A percentile compares a stretch with the other conserved stretches of the same genome.
Conservation (phyloP, 208 protist species). For the Zelonia costaricensis region DNA sequence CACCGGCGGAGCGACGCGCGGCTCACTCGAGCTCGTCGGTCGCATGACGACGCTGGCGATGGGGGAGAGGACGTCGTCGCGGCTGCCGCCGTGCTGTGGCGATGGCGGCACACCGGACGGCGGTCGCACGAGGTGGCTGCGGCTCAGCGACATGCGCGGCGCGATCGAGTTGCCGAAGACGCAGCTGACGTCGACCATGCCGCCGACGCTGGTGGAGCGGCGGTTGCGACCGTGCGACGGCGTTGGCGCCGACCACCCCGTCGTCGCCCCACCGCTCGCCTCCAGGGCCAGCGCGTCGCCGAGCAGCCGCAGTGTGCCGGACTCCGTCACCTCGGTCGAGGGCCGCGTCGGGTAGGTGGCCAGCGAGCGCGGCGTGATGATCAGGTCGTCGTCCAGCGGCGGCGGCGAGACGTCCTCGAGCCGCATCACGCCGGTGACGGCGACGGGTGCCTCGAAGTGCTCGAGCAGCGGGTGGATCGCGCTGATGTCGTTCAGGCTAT, state of each 20-base stretch:
- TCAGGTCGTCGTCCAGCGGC: neutral
- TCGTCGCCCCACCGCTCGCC: neutral
- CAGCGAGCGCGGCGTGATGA: neutral
- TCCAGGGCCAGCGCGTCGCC: neutral
- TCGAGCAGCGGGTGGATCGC: conserved; percentile 18
- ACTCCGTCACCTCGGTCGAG: neutral
- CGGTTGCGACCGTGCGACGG: conserved; percentile 11
- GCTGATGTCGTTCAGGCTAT: conserved; percentile 13
- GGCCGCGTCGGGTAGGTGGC: conserved; percentile 9
- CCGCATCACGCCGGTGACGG: conserved; percentile 15
- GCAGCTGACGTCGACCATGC: conserved; percentile 26
- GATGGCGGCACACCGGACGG: conserved; percentile 36
- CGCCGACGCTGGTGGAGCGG: conserved; percentile 17
- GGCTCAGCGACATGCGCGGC: conserved; percentile 39
- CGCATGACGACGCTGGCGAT: conserved; percentile 11
- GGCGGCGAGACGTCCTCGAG: conserved; percentile 23
- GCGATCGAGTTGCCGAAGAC: conserved; percentile 17
- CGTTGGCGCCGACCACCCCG: conserved; percentile 4
- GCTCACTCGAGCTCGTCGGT: conserved; percentile 36
- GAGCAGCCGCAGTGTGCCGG: neutral
- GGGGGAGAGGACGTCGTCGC: conserved; percentile 28
- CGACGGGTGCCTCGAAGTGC: conserved; percentile 11
- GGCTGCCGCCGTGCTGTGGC: conserved; percentile 22
- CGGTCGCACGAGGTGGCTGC: conserved; percentile 45
- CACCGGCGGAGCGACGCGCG: conserved; percentile 17